phyloP scores from a whole-genome alignment of 1,139 yeast species.

The Candida sanyaensis region DNA sequence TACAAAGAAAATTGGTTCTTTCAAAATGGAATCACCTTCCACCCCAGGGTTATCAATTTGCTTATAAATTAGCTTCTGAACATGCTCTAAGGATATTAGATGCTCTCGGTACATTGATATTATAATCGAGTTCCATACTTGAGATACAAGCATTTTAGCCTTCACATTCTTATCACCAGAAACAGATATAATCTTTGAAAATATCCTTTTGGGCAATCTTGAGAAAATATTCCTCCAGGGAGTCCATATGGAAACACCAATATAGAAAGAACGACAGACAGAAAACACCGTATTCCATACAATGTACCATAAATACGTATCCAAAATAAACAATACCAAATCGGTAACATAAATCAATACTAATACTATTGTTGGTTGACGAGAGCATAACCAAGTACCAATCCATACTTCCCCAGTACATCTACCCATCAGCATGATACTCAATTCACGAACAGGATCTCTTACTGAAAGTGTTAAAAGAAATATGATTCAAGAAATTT shows the following conservation, averaged over 20 bases:
- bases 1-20: slow-evolving; percentile 51
- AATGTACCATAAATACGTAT: slow-evolving; percentile 58
- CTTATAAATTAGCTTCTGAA: slow-evolving; percentile 48
- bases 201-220: slow-evolving; percentile 51
- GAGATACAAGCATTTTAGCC: slow-evolving; percentile 42
- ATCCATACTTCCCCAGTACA: slow-evolving; percentile 50
- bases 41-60: slow-evolving; percentile 27
- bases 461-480: slow-evolving; percentile 49
- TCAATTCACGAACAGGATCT: slow-evolving; percentile 52
- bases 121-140: slow-evolving; percentile 54
- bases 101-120: slow-evolving; percentile 62
- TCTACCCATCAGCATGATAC: slow-evolving; percentile 35
- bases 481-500: slow-evolving; percentile 54
- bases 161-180: slow-evolving; percentile 27
- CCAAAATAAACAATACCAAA: slow-evolving; percentile 50
- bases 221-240: slow-evolving; percentile 59
- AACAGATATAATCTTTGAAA: slow-evolving; percentile 43
- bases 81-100: slow-evolving; percentile 49
- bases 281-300: slow-evolving; percentile 55
- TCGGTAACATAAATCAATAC: slow-evolving; percentile 41
- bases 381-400: slow-evolving; percentile 39
- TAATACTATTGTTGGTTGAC: slow-evolving; percentile 43
- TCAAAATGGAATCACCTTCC: slow-evolving; percentile 28
- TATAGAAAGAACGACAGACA: slow-evolving; percentile 47
- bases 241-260: slow-evolving; percentile 58